Evolutionary conservation across 768 basidiomycete genomes (phyloP), one percentile per base, ranked within the genome.

Genomic region (Lentinula boryana): DNA sequence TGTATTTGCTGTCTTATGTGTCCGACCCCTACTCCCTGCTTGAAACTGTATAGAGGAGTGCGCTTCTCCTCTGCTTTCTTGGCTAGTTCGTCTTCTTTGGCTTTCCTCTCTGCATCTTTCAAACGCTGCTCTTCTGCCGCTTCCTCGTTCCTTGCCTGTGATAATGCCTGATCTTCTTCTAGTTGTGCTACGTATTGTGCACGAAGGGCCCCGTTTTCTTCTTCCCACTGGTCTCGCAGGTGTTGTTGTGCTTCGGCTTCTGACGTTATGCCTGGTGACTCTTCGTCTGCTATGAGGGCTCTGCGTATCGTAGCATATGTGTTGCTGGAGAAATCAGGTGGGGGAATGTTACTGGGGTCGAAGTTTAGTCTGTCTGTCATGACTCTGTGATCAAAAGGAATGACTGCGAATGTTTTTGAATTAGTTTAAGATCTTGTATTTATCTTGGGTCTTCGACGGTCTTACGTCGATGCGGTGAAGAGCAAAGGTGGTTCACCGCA

Each of bases 111-210:
- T 40, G 61, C 63, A 44, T 67, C 69, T n/a, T 15, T 35, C 5
- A 35, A 4, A 7, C 10, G 3, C n/a, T 53, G 23, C 35, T 36
- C 5, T 36, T 36, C 35, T 7, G 27, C 51, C 5, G 33, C 51
- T n/a, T 53, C 51, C 33, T 66, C 61, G 61, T 71, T 70, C 48
- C 68, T 67, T 62, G 67, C 69, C 5, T 64, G 64, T 40, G 21
- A 33, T 23, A 52, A 56, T 10, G 56, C 56, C 33, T 36, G 15
- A 10, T 36, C 35, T 36, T 5, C 35, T 36, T 36, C 35, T 16
- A 50, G n/a, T 41, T 62, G 61, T 9, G 31, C 41, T 36, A 41
- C 32, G 27, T 58, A 62, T n/a, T 32, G 44, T 6, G n/a, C 27
- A 7, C 21, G 13, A 2, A 23, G 56, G 13, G 6, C 46, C 23